Conservation (phyloP, 1,284 basidiomycete genomes). For the Athelia psychrophila region DNA sequence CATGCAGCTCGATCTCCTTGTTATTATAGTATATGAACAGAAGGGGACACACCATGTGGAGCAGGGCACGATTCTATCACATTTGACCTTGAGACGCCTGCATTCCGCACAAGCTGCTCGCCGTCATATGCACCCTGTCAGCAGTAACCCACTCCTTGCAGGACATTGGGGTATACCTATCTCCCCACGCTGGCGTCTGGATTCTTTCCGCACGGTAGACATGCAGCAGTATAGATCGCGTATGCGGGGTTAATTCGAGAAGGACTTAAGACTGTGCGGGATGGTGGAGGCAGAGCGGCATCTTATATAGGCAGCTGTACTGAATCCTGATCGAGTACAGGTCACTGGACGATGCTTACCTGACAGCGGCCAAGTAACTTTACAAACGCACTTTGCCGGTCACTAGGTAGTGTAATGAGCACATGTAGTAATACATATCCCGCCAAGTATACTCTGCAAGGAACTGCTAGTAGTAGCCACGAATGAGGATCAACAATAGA, state of each 20-base stretch:
- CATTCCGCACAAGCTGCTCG: slow-evolving; percentile 34
- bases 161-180: slow-evolving; percentile 14
- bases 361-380: not conserved
- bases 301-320: not conserved
- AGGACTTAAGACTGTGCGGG: not conserved
- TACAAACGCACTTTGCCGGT: no score
- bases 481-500: no score
- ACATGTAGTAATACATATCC: no score
- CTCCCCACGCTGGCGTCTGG: slow-evolving; percentile 8
- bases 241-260: not conserved
- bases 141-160: slow-evolving; percentile 46
- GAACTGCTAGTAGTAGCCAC: no score
- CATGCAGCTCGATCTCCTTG: slow-evolving; percentile 21
- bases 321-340: not conserved
- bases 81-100: slow-evolving; percentile 17
- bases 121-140: slow-evolving; percentile 42
- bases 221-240: not conserved
- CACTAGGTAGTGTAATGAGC: no score
- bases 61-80: slow-evolving; percentile 33
- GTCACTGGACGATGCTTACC: not conserved
- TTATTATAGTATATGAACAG: slow-evolving; percentile 1
- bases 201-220: not conserved
- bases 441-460: no score
- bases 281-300: not conserved
- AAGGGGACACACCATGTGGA: slow-evolving; percentile 29